These are phyloP conservation scores for Microcos paniculata DNA, from an alignment of 345 rosid species.

Conservation along the genomic window DNA sequence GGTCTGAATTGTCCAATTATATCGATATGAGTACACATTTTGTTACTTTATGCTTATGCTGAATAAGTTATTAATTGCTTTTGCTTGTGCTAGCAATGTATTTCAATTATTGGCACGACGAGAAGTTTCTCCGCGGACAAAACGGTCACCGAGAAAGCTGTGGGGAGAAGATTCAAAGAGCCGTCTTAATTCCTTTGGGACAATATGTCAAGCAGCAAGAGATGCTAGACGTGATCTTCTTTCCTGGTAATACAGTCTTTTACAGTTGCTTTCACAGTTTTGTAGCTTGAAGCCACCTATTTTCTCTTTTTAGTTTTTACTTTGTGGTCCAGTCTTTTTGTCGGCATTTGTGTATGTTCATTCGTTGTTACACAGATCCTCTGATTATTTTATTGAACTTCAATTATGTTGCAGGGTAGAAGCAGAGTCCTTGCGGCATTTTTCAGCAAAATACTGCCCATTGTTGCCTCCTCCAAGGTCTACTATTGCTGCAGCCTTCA, in stretches of 20 bases:
- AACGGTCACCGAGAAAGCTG: constrained; percentile 51
- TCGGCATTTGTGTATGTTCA: not conserved
- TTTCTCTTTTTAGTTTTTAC: no score
- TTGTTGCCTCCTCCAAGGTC: constrained; percentile 77
- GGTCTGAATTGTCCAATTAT: constrained; percentile 7
- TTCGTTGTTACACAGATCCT: not conserved
- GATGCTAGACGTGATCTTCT: constrained; percentile 61
- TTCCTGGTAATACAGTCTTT: constrained; percentile 54
- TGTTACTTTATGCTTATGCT: not conserved
- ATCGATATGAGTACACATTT: not conserved
- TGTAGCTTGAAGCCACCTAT: not conserved
- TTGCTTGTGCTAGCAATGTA: constrained; percentile 48
- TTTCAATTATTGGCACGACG: constrained; percentile 58
- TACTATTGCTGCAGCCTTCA: constrained; percentile 87
- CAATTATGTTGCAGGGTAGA: constrained; percentile 54
- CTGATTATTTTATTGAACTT: constrained; percentile 6
- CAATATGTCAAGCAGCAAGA: constrained; percentile 33
- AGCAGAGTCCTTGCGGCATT: constrained; percentile 65
- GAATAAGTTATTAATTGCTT: not conserved
- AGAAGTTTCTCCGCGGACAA: constrained; percentile 64
- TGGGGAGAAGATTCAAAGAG: constrained; percentile 54
- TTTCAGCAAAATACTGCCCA: constrained; percentile 72
- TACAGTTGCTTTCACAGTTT: constrained; percentile 1
- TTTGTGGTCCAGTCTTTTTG: not conserved
- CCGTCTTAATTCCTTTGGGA: constrained; percentile 27